Base-by-base conservation (phyloP, 345 rosid genomes). In the Leavenworthia alabamica region DNA sequence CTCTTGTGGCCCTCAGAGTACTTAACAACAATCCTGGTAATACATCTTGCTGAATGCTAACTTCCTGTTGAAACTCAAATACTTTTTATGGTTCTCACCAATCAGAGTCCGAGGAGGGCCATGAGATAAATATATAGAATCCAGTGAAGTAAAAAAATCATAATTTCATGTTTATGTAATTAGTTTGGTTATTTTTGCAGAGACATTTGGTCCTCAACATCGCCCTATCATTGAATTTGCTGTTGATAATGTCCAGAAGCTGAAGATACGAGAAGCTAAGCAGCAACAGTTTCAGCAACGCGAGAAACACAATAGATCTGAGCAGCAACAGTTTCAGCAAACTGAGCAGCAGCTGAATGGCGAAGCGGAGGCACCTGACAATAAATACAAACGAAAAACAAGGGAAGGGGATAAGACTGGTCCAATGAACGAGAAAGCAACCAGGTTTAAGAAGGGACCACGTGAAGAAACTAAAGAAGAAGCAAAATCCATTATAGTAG, bases 11-110 rank as follows among this genome's bases (percentile, higher is more conserved):
- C 64, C 72, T 89, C 51, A 81, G 97, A 78, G 96, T 93, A 68
- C 88, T 84, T 63, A 93, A 93, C 66, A 93, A 93, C 54, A 83
- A 89, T 73, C 99, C 97, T 9, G 88, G 93, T 87, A 85, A 39
- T 35, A 2, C 19, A 22, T 22, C 3, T 56, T 19, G 11, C 39
- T 8, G 14, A 23, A 54, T 12, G 5, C 46, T 29, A 22, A 32
- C 7, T 10, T 70, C 1, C 19, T 31, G 32, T 41, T 6, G 4
- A 41, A 44, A 28, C 45, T 49, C 13, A 10, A 62, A 10, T 4
- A 52, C 28, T 28, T 14, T 23, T 14, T 40, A 9, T 16, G 36
- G 43, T 35, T 16, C 43, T 5, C 48, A 27, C 24, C n/a, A 14
- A 45, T 46, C 7, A 7, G 40, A 23, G 14, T 35, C 31, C 3